Percentiles rank a stretch among this genome's conserved stretches.
phyloP scores from a whole-genome alignment of 495 filamentous ascomycete genomes.

The Physcia stellaris region DNA sequence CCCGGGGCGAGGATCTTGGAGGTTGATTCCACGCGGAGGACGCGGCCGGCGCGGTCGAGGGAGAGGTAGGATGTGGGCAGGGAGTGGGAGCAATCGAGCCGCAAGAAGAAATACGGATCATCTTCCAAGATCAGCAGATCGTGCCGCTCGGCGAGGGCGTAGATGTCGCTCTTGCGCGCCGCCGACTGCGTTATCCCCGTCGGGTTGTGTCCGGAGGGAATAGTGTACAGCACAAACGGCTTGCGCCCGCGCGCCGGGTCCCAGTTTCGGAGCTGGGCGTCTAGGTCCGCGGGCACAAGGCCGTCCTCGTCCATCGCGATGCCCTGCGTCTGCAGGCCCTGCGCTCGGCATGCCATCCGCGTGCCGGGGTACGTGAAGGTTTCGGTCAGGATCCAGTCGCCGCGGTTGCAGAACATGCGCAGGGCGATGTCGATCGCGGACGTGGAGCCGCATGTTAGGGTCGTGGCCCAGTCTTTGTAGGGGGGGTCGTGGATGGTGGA shows the following conservation, averaged over 20 bases:
- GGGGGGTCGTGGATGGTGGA: slow-evolving; percentile 16
- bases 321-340: slow-evolving; percentile 12
- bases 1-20: slow-evolving; percentile 23
- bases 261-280: slow-evolving; percentile 10
- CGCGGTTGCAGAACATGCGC: slow-evolving; percentile 15
- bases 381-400: slow-evolving; percentile 13
- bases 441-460: slow-evolving; percentile 15
- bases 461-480: slow-evolving; percentile 16
- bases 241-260: slow-evolving; percentile 9
- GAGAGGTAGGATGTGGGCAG: slow-evolving; percentile 31
- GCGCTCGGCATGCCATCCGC: slow-evolving; percentile 3
- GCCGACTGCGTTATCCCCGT: slow-evolving; percentile 56
- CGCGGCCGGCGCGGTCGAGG: slow-evolving; percentile 45
- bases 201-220: slow-evolving; percentile 71
- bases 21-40: slow-evolving; percentile 29
- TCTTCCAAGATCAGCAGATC: slow-evolving; percentile 69
- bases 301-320: slow-evolving; percentile 3
- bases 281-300: slow-evolving; percentile 1
- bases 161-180: slow-evolving; percentile 44
- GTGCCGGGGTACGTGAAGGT: slow-evolving; percentile 15
- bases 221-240: slow-evolving; percentile 27
- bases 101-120: slow-evolving; percentile 48
- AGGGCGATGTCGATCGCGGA: slow-evolving; percentile 17
- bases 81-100: slow-evolving; percentile 18
- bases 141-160: slow-evolving; percentile 51